Evolutionary conservation across 345 rosid species (phyloP), one percentile per base, ranked within the genome.

Genomic region (Citrus hindsii): DNA sequence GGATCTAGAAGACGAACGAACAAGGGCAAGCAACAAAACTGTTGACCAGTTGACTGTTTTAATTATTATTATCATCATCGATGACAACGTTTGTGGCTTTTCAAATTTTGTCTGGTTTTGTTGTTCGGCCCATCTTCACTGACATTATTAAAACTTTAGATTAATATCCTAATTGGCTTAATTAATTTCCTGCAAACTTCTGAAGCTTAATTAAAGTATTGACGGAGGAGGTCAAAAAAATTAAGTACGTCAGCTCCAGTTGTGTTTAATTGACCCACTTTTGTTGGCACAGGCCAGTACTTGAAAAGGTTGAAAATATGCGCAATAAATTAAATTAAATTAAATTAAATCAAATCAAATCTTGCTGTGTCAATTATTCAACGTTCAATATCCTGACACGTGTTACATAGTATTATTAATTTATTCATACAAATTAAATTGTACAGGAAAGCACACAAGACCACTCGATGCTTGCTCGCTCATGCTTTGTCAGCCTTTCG

Each of bases 221-320:
- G 75, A 53, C 61, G 12, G 5, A 16, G 12, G 5, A 4, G 40
- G 40, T 53, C 14, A 53, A 25, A 69, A 46, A 46, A 12, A 0
- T 42, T 6, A 24, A 40, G 18, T 42, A 51, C n/a, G 37, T 30
- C 33, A 55, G 46, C 75, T 71, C 24, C 64, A 32, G 69, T 56
- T 42, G 77, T 10, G 40, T 1, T 74, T 40, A 27, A 40, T 74
- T 74, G 69, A 74, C 69, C 75, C 58, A 56, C 27, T 16, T 62
- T 13, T 62, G 4, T 0, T 2, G 67, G 37, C 68, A 7, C 24
- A 9, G 7, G 51, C 18, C 18, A 0, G 46, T 40, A 46, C 51
- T 3, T 13, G 51, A 13, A 46, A 46, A 46, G 3, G 12, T 32
- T 2, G n/a, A 64, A 7, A 18, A 32, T 0, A 5, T 13, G 51